Conservation (phyloP, 2,329 filamentous ascomycete species). For the Cladophialophora psammophila region DNA sequence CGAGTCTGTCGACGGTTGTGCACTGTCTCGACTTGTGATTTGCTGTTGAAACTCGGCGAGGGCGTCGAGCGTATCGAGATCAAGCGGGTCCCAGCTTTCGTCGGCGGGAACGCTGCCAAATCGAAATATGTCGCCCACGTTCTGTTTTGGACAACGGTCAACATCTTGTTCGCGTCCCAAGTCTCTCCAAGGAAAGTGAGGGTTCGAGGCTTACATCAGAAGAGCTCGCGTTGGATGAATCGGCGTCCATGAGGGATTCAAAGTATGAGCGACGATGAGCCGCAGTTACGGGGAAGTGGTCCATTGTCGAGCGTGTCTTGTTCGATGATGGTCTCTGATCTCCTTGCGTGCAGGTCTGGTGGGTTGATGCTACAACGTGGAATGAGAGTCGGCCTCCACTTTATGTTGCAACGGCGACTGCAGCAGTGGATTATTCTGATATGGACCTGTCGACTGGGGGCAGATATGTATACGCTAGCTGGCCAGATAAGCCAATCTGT, state of each 20-base stretch:
- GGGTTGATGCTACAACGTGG: not conserved
- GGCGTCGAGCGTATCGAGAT: constrained; percentile 6
- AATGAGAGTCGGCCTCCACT: not conserved
- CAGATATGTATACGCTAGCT: not conserved
- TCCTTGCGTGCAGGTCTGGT: not conserved
- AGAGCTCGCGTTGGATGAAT: constrained; percentile 18
- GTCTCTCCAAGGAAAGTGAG: not conserved
- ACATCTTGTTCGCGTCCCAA: not conserved
- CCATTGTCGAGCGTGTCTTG: not conserved
- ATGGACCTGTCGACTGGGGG: not conserved
- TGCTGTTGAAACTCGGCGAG: constrained; percentile 1
- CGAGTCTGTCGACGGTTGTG: constrained; percentile 1
- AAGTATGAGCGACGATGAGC: constrained; percentile 15
- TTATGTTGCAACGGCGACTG: constrained; percentile 1
- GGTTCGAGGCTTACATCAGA: constrained; percentile 16
- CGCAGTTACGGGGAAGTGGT: constrained; percentile 1
- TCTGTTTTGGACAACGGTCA: constrained; percentile 3
- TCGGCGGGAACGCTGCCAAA: constrained; percentile 10
- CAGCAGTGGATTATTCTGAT: not conserved
- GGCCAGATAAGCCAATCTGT: not conserved
- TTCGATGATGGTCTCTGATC: not conserved
- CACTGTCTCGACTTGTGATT: not conserved
- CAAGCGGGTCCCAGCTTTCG: constrained; percentile 10
- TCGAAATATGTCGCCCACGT: constrained; percentile 9
- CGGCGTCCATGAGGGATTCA: constrained; percentile 8